Evolutionary conservation across 2,329 filamentous ascomycete genomes (phyloP), one percentile per base, ranked within the genome.

Genomic region (Sporothrix schenckii): DNA sequence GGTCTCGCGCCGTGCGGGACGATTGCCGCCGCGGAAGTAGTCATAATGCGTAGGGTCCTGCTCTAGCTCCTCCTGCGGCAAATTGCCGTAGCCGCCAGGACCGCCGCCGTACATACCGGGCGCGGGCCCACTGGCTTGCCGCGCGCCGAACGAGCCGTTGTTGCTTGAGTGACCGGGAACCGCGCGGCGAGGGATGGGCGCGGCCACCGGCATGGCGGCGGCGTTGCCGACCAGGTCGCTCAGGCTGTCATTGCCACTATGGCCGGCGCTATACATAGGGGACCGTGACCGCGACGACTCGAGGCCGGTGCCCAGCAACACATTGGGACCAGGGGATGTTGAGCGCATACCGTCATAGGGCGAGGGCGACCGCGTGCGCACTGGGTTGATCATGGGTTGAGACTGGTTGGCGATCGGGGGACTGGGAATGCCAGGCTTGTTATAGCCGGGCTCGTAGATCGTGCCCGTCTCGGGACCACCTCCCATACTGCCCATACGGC

Each of bases 31-130:
- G 39, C 86, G 81, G 77, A 88, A 88, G 74, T 88, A 88, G 76
- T 88, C 86, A 73, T 88, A 88, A 72, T 83, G 81, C 74, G 81
- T 78, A 10, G 85, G 84, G 54, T 86, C 84, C 24, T 76, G 77
- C 19, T 77, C 77, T 10, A 80, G 78, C 69, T 88, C 86, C 53
- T 80, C 78, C 75, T 89, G 87, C 0, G 87, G 84, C 69, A 90
- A 77, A 34, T 84, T 84, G 16, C 86, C 88, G 76, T 90, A 90
- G 0, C 88, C 87, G 66, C 82, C 80, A 0, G 86, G 85, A 2
- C 87, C 87, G 68, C 86, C 86, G 21, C 86, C 87, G 21, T 88
- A 77, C 72, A 86, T 85, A 13, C 86, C 85, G 4, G 83, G 83
- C 21, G 11, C 56, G 9, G 56, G 27, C 24, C 69, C 19, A 39